phyloP scores from a whole-genome alignment of 2,329 filamentous ascomycete genomes.

The Epichloe scottii region DNA sequence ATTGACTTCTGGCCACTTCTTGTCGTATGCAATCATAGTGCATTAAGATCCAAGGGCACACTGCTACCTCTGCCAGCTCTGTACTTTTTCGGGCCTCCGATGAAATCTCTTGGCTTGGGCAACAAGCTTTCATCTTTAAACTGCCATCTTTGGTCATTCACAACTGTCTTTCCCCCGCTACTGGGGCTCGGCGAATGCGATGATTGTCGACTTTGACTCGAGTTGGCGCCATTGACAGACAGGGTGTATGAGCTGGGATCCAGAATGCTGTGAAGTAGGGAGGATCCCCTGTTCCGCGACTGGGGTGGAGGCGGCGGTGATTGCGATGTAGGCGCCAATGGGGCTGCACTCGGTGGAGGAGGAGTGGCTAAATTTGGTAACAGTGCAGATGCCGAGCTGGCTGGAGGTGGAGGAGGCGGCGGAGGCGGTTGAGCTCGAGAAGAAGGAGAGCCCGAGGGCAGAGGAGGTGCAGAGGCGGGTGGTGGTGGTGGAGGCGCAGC shows the following conservation, averaged over 20 bases:
- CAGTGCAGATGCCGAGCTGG: constrained; percentile 19
- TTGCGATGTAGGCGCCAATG: constrained; percentile 21
- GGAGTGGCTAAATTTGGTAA: constrained; percentile 21
- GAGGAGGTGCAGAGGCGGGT: constrained; percentile 6
- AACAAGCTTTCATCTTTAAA: constrained; percentile 74
- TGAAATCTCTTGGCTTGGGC: constrained; percentile 74
- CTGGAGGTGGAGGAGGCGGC: constrained; percentile 21
- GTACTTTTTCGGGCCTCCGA: constrained; percentile 64
- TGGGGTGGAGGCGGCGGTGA: constrained; percentile 27
- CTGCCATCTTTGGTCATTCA: constrained; percentile 73
- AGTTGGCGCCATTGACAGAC: constrained; percentile 46
- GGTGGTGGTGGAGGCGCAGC: constrained; percentile 31
- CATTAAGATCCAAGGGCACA: constrained; percentile 74
- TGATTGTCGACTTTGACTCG: constrained; percentile 26
- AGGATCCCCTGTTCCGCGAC: constrained; percentile 29
- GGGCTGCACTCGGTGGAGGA: constrained; percentile 14
- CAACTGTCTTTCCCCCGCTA: constrained; percentile 31
- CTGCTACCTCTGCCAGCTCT: constrained; percentile 85
- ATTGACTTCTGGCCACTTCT: not conserved
- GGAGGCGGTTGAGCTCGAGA: constrained; percentile 23
- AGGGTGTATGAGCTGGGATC: constrained; percentile 69
- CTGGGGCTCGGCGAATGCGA: constrained; percentile 18
- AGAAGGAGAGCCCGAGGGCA: constrained; percentile 20
- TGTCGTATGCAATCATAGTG: constrained; percentile 12
- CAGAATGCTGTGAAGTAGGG: constrained; percentile 49